Evolutionary conservation across 768 basidiomycete species (phyloP).

Genomic region (Mycena venus): DNA sequence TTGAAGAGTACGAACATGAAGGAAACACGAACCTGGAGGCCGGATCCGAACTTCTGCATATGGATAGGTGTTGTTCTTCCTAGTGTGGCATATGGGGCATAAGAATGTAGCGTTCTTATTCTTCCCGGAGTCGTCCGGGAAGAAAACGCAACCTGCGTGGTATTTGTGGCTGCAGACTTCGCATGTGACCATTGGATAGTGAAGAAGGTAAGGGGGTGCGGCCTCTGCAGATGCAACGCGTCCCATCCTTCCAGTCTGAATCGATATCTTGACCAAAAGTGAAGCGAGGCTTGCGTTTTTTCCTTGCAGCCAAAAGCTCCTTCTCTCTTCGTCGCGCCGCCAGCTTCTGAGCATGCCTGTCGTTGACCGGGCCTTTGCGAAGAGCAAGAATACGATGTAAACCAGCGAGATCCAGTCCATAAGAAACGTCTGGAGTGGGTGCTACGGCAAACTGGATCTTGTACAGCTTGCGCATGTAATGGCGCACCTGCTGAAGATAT

Average conservation of each 20-base stretch:
- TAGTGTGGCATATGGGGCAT: conserved; percentile 84
- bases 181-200: conserved; percentile 77
- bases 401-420: conserved; percentile 85
- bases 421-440: conserved; percentile 84
- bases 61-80: conserved; percentile 78
- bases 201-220: conserved; percentile 70
- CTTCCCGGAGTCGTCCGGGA: conserved; percentile 59
- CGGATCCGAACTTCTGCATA: conserved; percentile 84
- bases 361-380: conserved; percentile 61
- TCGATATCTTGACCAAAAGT: conserved; percentile 85
- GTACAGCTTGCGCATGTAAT: conserved; percentile 92
- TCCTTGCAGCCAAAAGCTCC: conserved; percentile 54
- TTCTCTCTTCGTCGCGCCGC: conserved; percentile 30
- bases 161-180: conserved; percentile 75
- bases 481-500: conserved; percentile 86
- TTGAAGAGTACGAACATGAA: neutral
- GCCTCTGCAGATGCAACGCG: conserved; percentile 86
- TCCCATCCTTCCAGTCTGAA: conserved; percentile 78
- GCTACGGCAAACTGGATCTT: conserved; percentile 92
- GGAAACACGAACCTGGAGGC: conserved; percentile 63
- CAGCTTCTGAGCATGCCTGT: conserved; percentile 29
- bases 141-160: conserved; percentile 84
- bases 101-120: conserved; percentile 59
- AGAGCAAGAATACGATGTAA: conserved; percentile 85
- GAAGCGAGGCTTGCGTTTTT: conserved; percentile 69